Conservation (phyloP, 2,329 filamentous ascomycete genomes). For the Simplicillium sp. region DNA sequence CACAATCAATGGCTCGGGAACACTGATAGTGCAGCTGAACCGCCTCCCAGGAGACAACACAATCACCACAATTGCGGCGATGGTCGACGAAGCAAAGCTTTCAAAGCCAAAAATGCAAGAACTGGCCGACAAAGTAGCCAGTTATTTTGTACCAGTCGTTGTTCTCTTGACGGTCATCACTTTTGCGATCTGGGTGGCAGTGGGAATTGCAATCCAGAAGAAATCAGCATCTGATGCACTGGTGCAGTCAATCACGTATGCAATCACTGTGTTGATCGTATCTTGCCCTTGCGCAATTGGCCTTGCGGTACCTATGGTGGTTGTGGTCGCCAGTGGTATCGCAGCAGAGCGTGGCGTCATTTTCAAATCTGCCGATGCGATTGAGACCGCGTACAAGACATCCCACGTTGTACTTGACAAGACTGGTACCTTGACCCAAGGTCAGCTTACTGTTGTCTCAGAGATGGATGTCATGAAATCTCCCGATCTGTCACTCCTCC, state of each 20-base stretch:
- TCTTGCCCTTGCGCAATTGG: slow-evolving; percentile 75
- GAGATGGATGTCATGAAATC: slow-evolving; percentile 4
- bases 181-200: slow-evolving; percentile 56
- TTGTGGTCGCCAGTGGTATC: slow-evolving; percentile 60
- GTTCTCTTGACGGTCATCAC: slow-evolving; percentile 46
- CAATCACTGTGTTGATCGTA: slow-evolving; percentile 63
- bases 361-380: slow-evolving; percentile 55
- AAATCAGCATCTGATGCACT: slow-evolving; percentile 37
- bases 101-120: slow-evolving; percentile 61
- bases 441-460: slow-evolving; percentile 34
- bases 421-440: slow-evolving; percentile 64
- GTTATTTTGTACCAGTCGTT: slow-evolving; percentile 60
- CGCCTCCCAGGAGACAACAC: slow-evolving; percentile 62
- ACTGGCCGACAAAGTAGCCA: slow-evolving; percentile 57
- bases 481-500: slow-evolving; percentile 12
- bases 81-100: slow-evolving; percentile 63
- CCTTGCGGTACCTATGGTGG: slow-evolving; percentile 66
- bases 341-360: slow-evolving; percentile 57
- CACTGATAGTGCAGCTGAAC: slow-evolving; percentile 47
- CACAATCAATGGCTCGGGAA: slow-evolving; percentile 56
- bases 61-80: slow-evolving; percentile 54
- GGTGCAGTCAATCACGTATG: slow-evolving; percentile 57
- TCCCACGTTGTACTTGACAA: slow-evolving; percentile 71
- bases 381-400: slow-evolving; percentile 52
- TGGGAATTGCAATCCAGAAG: slow-evolving; percentile 35